Base-by-base conservation (phyloP, 345 rosid genomes). In the Nasturtium officinale region DNA sequence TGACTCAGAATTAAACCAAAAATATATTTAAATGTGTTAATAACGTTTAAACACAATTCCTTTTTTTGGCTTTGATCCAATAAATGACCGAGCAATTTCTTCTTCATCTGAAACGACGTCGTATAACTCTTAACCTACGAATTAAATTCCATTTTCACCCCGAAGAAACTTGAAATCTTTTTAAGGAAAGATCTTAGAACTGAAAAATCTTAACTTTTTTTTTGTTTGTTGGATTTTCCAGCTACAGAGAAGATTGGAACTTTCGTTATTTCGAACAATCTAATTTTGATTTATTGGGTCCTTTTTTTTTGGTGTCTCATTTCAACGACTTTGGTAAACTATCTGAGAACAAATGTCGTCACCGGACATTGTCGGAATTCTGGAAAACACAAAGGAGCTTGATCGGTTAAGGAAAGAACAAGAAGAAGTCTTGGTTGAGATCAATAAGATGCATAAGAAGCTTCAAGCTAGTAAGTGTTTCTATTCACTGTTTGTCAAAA, bases 391-490 rank as follows among this genome's bases (percentile, higher is more conserved):
- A 28, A 87, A 82, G 79, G 89, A 90, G 79, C 93, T 94, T 45
- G 97, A 94, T 85, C 92, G 93, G 74, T 65, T 89, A 65, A 85
- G 89, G 90, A 92, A 83, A 80, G 87, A 81, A 2, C 94, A 86
- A 51, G 94, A 90, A 46, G 89, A 80, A 0, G 87, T 90, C 20
- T 85, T 92, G 8, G 13, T 16, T 7, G 96, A 92, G 40, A 92
- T 92, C 85, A 88, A 92, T 83, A 92, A 92, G 85, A 72, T 91
- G 84, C 97, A 91, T 56, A 91, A 84, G 77, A 89, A 74, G 85
- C 95, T 92, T 57, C 98, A 87, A 78, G 72, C 88, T 79, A 69
- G 98, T 90, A 33, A 75, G 83, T 77, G 10, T 43, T 51, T 70
- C 5, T 3, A n/a, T 5, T 38, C 5, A 50, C 57, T 32, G 9